Conservation (phyloP, 768 basidiomycete species). For the Leccinellum luteum region DNA sequence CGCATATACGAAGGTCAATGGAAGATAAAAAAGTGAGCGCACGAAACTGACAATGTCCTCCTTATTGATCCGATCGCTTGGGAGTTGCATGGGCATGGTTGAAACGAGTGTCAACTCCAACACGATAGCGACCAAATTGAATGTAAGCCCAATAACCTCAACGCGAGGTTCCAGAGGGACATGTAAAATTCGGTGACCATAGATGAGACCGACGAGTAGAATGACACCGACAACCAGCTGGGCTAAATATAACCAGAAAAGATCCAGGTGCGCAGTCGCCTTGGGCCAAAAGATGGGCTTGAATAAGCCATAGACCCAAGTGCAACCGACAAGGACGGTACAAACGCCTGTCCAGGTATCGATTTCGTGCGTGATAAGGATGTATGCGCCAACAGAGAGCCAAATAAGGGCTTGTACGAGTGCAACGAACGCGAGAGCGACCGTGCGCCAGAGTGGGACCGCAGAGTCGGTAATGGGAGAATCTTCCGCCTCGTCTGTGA, state of each 20-base stretch:
- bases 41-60: slow-evolving; percentile 58
- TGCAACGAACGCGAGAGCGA: slow-evolving; percentile 54
- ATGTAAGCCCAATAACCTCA: slow-evolving; percentile 24
- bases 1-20: background rate
- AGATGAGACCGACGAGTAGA: slow-evolving; percentile 53
- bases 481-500: background rate
- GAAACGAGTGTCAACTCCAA: slow-evolving; percentile 47
- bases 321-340: slow-evolving; percentile 46
- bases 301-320: slow-evolving; percentile 67
- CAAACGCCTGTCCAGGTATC: slow-evolving; percentile 36
- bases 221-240: slow-evolving; percentile 47
- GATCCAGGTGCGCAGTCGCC: slow-evolving; percentile 59
- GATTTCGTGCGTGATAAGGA: slow-evolving; percentile 38
- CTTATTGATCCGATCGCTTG: slow-evolving; percentile 48
- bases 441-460: slow-evolving; percentile 57
- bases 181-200: slow-evolving; percentile 45
- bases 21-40: background rate
- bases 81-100: slow-evolving; percentile 66
- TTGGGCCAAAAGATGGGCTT: slow-evolving; percentile 53
- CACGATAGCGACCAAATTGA: slow-evolving; percentile 46
- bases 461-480: background rate
- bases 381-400: slow-evolving; percentile 59
- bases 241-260: slow-evolving; percentile 55
- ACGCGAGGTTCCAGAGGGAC: slow-evolving; percentile 39
- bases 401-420: slow-evolving; percentile 56